phyloP scores from a whole-genome alignment of 2,329 filamentous ascomycete genomes.

The Cercospora citrullina region DNA sequence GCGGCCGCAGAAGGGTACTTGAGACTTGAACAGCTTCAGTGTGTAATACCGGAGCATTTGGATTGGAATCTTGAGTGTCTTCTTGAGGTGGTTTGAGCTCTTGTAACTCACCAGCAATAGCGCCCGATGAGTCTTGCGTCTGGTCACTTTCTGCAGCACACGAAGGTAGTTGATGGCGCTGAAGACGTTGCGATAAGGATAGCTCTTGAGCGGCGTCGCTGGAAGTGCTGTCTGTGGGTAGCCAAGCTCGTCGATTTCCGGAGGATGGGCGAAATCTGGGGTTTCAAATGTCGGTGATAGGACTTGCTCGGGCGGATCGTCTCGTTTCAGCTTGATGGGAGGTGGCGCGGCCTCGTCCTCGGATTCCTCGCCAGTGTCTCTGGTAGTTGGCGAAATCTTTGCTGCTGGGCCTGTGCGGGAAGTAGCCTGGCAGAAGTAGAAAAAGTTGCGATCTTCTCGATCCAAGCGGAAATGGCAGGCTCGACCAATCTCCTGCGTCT shows the following conservation, averaged over 20 bases:
- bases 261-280: conserved; percentile 41
- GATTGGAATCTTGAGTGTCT: conserved; percentile 87
- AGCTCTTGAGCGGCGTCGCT: conserved; percentile 76
- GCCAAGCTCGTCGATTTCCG: conserved; percentile 81
- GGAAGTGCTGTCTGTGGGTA: conserved; percentile 73
- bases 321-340: conserved; percentile 63
- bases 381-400: conserved; percentile 23
- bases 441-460: conserved; percentile 82
- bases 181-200: conserved; percentile 93
- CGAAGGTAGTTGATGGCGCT: conserved; percentile 92
- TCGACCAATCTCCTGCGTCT: conserved; percentile 89
- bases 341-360: conserved; percentile 76
- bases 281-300: conserved; percentile 40
- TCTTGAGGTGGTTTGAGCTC: conserved; percentile 85
- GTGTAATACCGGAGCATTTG: conserved; percentile 87
- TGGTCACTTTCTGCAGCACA: conserved; percentile 96
- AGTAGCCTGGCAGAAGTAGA: conserved; percentile 78
- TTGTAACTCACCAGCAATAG: conserved; percentile 94
- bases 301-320: conserved; percentile 39
- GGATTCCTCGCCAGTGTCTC: conserved; percentile 39
- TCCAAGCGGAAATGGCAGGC: conserved; percentile 84
- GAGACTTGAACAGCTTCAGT: conserved; percentile 96
- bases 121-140: conserved; percentile 91
- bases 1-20: conserved; percentile 94
- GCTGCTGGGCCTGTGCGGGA: conserved; percentile 57